These are phyloP conservation scores for Euphorbia celastroides DNA, from an alignment of 441 rosid species.

Conservation along the genomic window DNA sequence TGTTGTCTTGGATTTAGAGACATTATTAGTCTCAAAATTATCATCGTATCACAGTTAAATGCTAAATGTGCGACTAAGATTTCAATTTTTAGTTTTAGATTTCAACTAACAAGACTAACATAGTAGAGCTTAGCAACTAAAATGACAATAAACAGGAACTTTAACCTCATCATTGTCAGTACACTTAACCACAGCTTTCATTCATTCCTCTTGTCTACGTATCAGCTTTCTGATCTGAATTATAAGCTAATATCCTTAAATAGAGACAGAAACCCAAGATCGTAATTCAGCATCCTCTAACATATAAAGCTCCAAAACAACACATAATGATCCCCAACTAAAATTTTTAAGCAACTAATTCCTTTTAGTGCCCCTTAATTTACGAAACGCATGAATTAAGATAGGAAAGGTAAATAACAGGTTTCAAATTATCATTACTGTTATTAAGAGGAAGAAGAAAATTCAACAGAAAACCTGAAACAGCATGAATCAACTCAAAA, in stretches of 20 bases:
- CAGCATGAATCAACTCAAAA: background rate
- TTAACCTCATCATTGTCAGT: background rate
- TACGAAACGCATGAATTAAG: background rate
- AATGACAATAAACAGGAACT: background rate
- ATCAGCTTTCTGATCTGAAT: background rate
- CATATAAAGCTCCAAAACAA: background rate
- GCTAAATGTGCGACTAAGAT: background rate
- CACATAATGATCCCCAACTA: background rate
- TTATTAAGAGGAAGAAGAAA: background rate
- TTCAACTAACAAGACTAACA: background rate
- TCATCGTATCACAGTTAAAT: background rate
- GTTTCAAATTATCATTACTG: background rate
- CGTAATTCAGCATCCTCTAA: background rate
- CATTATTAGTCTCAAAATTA: background rate
- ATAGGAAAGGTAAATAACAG: background rate
- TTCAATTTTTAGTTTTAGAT: background rate
- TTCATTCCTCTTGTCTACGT: background rate
- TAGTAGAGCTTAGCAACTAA: too few species aligned
- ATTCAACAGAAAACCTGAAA: slow-evolving; percentile 4
- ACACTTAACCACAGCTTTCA: background rate
- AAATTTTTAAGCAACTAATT: background rate
- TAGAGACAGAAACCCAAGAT: background rate
- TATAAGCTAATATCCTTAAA: background rate
- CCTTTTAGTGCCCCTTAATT: background rate
- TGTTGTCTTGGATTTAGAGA: background rate